Base-by-base conservation (phyloP, 352 stramenopile genomes). In the Phytophthora boehmeriae region DNA sequence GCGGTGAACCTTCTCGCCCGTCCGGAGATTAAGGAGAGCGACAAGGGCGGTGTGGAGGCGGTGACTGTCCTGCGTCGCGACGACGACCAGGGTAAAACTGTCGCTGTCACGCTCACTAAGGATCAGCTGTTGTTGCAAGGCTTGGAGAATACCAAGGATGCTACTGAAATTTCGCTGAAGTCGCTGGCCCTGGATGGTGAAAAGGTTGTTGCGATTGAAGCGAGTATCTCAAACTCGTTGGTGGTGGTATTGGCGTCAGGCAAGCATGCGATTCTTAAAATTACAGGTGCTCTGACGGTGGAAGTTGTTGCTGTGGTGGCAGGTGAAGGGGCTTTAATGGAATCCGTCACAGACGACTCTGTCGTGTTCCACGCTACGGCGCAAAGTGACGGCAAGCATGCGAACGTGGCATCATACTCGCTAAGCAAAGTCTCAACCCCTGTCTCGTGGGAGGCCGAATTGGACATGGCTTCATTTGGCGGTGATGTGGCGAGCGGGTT, bases 191-290 rank as follows among this genome's bases (percentile, higher is more conserved):
- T 73, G 14, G 58, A 66, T 2, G 66, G 63, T 6, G 65, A 76
- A 10, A 60, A 55, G 42, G 76, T 90, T 35, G 66, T 57, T 22
- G 66, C 64, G 1, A 59, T 92, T 23, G 77, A 88, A 46, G 14
- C 49, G 6, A 66, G 46, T 35, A 69, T 88, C 39, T 72, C 67
- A 32, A 77, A 73, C 54, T 60, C 75, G 17, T 54, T 93, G 19
- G 78, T 92, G 6, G 45, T 85, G 20, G 38, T 59, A n/a, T 56
- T 92, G 25, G 56, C 67, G 1, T 88, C 73, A 13, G 82, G 80
- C n/a, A 83, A 87, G 68, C 78, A 75, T 27, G 76, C 80, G 34
- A 83, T 89, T 43, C 25, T 80, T 6, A 86, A 80, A 34, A 72
- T 93, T 23, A 63, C 75, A 35, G 39, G 53, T 5, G 67, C 65